Evolutionary conservation across 345 rosid genomes (phyloP).

Genomic region (Euphorbia peplus): DNA sequence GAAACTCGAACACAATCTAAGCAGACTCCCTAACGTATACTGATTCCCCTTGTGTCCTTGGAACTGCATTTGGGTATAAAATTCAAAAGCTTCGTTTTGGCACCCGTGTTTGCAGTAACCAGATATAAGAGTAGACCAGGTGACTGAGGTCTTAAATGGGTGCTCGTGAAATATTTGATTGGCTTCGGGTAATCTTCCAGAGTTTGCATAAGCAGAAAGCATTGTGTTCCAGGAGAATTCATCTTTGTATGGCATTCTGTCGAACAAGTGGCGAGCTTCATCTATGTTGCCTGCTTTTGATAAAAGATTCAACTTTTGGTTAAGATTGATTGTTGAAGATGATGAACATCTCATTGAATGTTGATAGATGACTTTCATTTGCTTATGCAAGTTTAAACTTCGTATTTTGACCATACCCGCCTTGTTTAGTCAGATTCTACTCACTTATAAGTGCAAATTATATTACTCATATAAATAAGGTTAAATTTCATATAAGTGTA

Average conservation of each 20-base stretch:
- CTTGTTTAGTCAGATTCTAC: not conserved
- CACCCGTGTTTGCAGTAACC: slow-evolving; percentile 55
- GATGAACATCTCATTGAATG: not conserved
- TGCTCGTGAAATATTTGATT: slow-evolving; percentile 37
- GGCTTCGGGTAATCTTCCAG: slow-evolving; percentile 66
- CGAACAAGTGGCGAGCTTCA: slow-evolving; percentile 73
- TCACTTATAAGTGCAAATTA: not conserved
- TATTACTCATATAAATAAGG: too few species aligned
- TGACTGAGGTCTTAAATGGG: slow-evolving; percentile 56
- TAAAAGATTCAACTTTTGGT: slow-evolving; percentile 37
- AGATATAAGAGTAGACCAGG: slow-evolving; percentile 81
- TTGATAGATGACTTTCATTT: not conserved
- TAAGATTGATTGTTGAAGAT: slow-evolving; percentile 40
- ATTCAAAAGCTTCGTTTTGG: slow-evolving; percentile 52
- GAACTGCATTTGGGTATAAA: slow-evolving; percentile 67
- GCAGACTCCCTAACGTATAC: slow-evolving; percentile 67
- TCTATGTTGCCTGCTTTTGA: slow-evolving; percentile 51
- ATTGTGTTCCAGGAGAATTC: slow-evolving; percentile 85
- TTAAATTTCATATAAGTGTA: too few species aligned
- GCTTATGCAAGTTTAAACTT: slow-evolving; percentile 5
- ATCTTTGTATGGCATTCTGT: slow-evolving; percentile 59
- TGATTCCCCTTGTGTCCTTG: slow-evolving; percentile 54
- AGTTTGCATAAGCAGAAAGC: slow-evolving; percentile 63
- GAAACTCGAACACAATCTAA: slow-evolving; percentile 50
- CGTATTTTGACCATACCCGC: slow-evolving; percentile 25